phyloP scores from a whole-genome alignment of 352 stramenopile species.

The Phytophthora fragariae region DNA sequence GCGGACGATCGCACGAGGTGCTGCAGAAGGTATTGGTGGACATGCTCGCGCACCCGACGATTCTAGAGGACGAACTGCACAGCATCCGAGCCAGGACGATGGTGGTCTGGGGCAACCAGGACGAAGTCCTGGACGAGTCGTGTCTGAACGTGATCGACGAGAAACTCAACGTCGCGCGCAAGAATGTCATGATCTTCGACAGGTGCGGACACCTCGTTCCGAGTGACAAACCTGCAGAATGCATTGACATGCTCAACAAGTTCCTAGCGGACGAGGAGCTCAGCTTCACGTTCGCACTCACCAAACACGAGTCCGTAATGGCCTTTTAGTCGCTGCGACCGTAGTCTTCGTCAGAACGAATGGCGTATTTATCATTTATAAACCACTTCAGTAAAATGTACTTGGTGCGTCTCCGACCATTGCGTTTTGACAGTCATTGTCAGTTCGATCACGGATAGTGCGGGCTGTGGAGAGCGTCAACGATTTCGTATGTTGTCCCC shows the following conservation, averaged over 20 bases:
- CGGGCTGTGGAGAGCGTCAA: not conserved
- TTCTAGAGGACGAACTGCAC: constrained; percentile 67
- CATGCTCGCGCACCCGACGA: constrained; percentile 57
- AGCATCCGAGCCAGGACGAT: constrained; percentile 60
- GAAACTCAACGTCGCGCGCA: constrained; percentile 47
- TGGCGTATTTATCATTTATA: constrained; percentile 48
- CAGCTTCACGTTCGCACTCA: constrained; percentile 38
- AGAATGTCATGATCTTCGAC: constrained; percentile 60
- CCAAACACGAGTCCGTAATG: constrained; percentile 31
- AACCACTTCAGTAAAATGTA: constrained; percentile 25
- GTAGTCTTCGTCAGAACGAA: constrained; percentile 11
- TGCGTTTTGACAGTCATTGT: not conserved
- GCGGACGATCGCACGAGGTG: constrained; percentile 36
- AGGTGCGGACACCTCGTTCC: constrained; percentile 72
- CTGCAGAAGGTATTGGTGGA: constrained; percentile 72
- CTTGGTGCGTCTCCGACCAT: not conserved
- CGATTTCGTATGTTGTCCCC: not conserved
- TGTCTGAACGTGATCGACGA: constrained; percentile 66
- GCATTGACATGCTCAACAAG: constrained; percentile 63
- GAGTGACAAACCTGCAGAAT: constrained; percentile 61
- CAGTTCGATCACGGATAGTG: not conserved
- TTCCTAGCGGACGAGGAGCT: constrained; percentile 55
- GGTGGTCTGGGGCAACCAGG: constrained; percentile 74
- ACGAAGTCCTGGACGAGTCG: constrained; percentile 69
- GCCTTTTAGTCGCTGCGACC: constrained; percentile 18